These are phyloP conservation scores for Amylostereum areolatum DNA, from an alignment of 1,284 basidiomycete species.

Conservation along the genomic window DNA sequence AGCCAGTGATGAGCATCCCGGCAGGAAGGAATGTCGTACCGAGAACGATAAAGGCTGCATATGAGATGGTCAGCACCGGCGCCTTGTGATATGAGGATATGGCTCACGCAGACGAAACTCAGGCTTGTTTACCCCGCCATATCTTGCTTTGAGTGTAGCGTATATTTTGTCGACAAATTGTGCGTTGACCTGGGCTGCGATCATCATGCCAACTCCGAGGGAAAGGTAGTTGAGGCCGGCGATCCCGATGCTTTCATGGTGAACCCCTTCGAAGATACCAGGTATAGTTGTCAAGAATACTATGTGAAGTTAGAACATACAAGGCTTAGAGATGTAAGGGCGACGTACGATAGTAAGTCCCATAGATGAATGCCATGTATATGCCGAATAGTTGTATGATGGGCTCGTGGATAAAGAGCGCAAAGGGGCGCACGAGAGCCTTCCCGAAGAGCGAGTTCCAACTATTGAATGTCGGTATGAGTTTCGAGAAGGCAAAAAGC, in stretches of 20 bases:
- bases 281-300: constrained; percentile 65
- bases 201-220: constrained; percentile 48
- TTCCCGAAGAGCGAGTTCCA: constrained; percentile 34
- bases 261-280: constrained; percentile 48
- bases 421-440: constrained; percentile 41
- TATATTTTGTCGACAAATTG: constrained; percentile 52
- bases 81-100: background rate
- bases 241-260: constrained; percentile 46
- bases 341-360: background rate
- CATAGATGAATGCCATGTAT: constrained; percentile 28
- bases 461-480: constrained; percentile 17
- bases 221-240: constrained; percentile 61
- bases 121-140: constrained; percentile 50
- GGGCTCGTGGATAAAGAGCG: constrained; percentile 39
- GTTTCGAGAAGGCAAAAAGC: background rate
- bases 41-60: constrained; percentile 53
- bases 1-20: constrained; percentile 61
- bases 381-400: constrained; percentile 43
- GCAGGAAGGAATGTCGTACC: constrained; percentile 48
- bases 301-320: too few relatives aligned
- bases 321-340: too few relatives aligned
- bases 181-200: constrained; percentile 55
- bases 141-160: constrained; percentile 38
- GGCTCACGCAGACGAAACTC: constrained; percentile 37
- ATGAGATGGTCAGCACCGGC: background rate